These are phyloP conservation scores for Nemophila menziesii DNA, from an alignment of 257 asterid species.

Conservation along the genomic window DNA sequence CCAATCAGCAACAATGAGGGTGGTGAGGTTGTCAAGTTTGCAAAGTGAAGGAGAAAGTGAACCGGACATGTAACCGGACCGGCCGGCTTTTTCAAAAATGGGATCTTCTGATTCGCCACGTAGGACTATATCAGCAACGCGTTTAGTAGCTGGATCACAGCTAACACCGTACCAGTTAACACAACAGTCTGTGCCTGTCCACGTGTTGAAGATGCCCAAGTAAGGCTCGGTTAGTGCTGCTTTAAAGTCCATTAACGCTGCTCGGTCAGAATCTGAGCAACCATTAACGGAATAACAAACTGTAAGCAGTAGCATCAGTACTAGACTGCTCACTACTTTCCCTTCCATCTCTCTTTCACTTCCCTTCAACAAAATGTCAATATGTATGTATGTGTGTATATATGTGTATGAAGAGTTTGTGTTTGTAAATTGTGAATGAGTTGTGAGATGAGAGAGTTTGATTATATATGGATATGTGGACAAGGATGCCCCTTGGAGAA, in stretches of 20 bases:
- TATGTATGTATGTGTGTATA: neutral
- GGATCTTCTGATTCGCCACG: constrained; percentile 96
- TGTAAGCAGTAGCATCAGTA: constrained; percentile 19
- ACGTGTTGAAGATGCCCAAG: constrained; percentile 61
- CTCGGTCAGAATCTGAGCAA: constrained; percentile 62
- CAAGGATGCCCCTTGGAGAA: constrained; percentile 20
- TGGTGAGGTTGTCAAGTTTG: constrained; percentile 63
- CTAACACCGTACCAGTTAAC: constrained; percentile 67
- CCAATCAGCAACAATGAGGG: constrained; percentile 87
- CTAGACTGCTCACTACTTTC: neutral
- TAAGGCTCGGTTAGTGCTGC: constrained; percentile 65
- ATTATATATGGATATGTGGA: constrained; percentile 20
- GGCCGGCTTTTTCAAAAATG: constrained; percentile 72
- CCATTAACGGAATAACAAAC: constrained; percentile 21
- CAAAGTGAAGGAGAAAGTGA: constrained; percentile 61
- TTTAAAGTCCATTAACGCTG: constrained; percentile 47
- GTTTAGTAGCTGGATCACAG: constrained; percentile 64
- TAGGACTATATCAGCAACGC: constrained; percentile 69
- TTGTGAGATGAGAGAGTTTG: neutral
- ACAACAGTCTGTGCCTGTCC: constrained; percentile 79
- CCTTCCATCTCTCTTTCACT: neutral
- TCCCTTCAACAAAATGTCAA: neutral
- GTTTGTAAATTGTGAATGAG: neutral
- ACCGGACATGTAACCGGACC: constrained; percentile 95
- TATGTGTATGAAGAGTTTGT: neutral